phyloP scores from a whole-genome alignment of 2,329 filamentous ascomycete species.

The Aspergillus neotritici region DNA sequence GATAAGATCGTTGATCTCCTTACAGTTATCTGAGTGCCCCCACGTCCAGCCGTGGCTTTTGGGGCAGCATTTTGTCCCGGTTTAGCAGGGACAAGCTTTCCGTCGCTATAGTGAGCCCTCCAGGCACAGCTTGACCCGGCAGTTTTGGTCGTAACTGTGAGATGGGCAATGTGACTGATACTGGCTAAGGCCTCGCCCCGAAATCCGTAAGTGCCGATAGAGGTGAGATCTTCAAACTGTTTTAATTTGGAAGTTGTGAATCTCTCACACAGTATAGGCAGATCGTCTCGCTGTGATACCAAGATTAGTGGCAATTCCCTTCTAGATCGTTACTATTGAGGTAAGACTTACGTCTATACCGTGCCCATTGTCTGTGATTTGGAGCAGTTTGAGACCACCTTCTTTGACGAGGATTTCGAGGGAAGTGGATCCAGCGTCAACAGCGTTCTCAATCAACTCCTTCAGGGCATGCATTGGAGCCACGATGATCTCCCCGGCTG shows the following conservation, averaged over 20 bases:
- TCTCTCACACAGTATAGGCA: slow-evolving; percentile 86
- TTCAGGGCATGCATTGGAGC: slow-evolving; percentile 94
- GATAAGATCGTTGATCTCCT: slow-evolving; percentile 8
- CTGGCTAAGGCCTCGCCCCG: slow-evolving; percentile 92
- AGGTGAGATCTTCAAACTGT: slow-evolving; percentile 82
- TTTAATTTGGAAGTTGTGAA: slow-evolving; percentile 97
- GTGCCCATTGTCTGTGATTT: slow-evolving; percentile 95
- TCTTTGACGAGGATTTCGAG: slow-evolving; percentile 92
- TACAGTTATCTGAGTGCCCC: slow-evolving; percentile 86
- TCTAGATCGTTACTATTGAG: background rate
- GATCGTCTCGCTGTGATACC: slow-evolving; percentile 67
- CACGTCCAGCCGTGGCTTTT: slow-evolving; percentile 78
- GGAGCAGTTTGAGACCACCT: slow-evolving; percentile 86
- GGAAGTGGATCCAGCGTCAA: slow-evolving; percentile 91
- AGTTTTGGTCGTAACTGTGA: slow-evolving; percentile 91
- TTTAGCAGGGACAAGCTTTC: slow-evolving; percentile 74
- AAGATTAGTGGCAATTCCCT: slow-evolving; percentile 13
- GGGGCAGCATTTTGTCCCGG: slow-evolving; percentile 82
- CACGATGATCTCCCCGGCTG: slow-evolving; percentile 95
- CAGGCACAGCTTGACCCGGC: slow-evolving; percentile 82
- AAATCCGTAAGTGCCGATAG: slow-evolving; percentile 95
- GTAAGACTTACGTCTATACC: slow-evolving; percentile 71
- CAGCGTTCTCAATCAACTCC: slow-evolving; percentile 92
- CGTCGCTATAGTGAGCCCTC: slow-evolving; percentile 81
- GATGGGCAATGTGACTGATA: slow-evolving; percentile 96